These are phyloP conservation scores for Cryomyces minteri DNA, from an alignment of 495 filamentous ascomycete genomes.

Conservation along the genomic window DNA sequence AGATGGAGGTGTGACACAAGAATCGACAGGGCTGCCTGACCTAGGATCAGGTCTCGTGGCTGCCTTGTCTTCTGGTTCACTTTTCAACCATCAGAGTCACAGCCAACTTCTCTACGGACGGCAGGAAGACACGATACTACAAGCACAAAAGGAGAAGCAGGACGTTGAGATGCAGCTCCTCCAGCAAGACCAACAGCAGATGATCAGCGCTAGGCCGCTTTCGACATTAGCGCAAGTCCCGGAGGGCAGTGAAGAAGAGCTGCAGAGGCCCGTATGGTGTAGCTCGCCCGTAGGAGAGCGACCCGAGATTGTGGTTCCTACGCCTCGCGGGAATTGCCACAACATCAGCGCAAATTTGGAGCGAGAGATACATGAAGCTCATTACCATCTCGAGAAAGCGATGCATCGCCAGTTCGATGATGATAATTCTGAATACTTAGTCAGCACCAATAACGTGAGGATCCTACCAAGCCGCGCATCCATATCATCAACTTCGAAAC, in stretches of 20 bases:
- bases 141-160: slow-evolving; percentile 39
- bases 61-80: slow-evolving; percentile 22
- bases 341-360: slow-evolving; percentile 60
- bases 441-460: too few species aligned
- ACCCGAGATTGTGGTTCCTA: slow-evolving; percentile 42
- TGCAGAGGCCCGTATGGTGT: slow-evolving; percentile 10
- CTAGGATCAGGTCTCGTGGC: slow-evolving; percentile 26
- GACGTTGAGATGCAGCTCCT: slow-evolving; percentile 34
- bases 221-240: slow-evolving; percentile 33
- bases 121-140: slow-evolving; percentile 11
- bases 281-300: slow-evolving; percentile 1
- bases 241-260: slow-evolving; percentile 33
- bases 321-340: slow-evolving; percentile 43
- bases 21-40: slow-evolving; percentile 29
- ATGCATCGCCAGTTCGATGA: slow-evolving; percentile 54
- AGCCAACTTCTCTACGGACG: neutral
- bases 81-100: neutral
- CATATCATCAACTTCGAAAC: slow-evolving; percentile 29
- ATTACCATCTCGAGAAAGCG: slow-evolving; percentile 63
- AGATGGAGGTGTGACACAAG: slow-evolving; percentile 30
- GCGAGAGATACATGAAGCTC: slow-evolving; percentile 68
- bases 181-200: slow-evolving; percentile 29
- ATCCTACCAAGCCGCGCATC: neutral
- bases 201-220: slow-evolving; percentile 23
- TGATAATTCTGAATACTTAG: slow-evolving; percentile 16